These are phyloP conservation scores for Cornus suecica DNA, from an alignment of 148 eudicot genomes.

Conservation along the genomic window DNA sequence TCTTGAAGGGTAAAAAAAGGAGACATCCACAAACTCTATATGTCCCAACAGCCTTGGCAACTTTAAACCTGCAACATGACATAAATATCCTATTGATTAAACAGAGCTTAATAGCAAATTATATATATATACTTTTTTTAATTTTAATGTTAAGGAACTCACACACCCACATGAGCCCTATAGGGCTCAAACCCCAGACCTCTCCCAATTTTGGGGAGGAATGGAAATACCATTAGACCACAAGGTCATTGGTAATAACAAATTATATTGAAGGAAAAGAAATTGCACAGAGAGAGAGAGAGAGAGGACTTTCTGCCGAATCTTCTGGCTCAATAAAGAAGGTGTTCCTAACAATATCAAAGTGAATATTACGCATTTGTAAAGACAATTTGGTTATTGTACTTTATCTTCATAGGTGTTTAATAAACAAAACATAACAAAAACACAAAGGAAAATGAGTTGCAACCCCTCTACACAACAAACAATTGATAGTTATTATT, in stretches of 20 bases:
- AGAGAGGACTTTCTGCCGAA: not conserved
- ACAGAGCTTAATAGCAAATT: not conserved
- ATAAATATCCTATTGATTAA: not conserved
- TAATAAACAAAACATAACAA: no score
- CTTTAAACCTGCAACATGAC: conserved; percentile 59
- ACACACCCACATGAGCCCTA: no score
- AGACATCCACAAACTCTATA: conserved; percentile 72
- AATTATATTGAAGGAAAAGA: not conserved
- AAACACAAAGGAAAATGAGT: no score
- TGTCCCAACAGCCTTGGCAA: conserved; percentile 59
- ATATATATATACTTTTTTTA: no score
- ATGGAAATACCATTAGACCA: no score
- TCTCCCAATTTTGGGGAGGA: no score
- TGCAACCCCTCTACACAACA: no score
- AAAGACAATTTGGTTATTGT: no score
- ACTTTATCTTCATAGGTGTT: no score
- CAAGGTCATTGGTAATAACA: no score
- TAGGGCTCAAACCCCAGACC: no score
- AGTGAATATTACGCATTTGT: not conserved
- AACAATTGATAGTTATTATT: not conserved
- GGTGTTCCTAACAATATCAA: not conserved
- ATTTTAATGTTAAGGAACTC: no score
- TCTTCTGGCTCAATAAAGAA: not conserved
- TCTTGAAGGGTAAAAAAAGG: conserved; percentile 80
- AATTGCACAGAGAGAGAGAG: not conserved